Base-by-base conservation (phyloP, 176 grass and related monocot genomes). In the Tuctoria greenei region DNA sequence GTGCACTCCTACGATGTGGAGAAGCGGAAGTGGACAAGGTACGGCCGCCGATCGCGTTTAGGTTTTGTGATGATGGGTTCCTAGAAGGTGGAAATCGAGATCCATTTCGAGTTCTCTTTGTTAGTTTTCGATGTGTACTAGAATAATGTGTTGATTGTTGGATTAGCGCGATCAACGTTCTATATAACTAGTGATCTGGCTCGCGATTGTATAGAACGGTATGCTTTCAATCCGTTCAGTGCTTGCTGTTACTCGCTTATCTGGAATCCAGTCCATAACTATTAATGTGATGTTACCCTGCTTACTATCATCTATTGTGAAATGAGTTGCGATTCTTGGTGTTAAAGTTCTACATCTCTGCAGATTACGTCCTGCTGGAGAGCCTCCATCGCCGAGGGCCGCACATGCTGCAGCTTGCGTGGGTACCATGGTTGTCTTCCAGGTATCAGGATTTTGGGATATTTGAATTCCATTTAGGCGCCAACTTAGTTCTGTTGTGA, bases 351-450 rank as follows among this genome's bases (percentile, higher is more conserved):
- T 60, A 21, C 21, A 27, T 71, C 45, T 20, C 20, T 78, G 76
- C 70, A 79, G 95, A 84, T 41, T 92, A 14, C 79, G 88, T 85
- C 95, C 95, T 31, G 85, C 42, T 61, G 95, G 95, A 56, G 92
- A 99, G 16, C 85, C 89, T 16, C 95, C 95, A 5, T 95, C 92
- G 1, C 95, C 87, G 8, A 92, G 95, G 89, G 95, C 95, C 16
- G 95, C 95, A 3, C 95, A 99, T 72, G 78, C 95, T 2, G 92
- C 95, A 23, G 92, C 87, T 69, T 71, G 85, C 25, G 95, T 99
- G 28, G 95, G 95, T 35, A 95, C 92, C 5, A 99, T 99, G 95
- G 92, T 99, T 78, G 95, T 90, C 39, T 95, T 99, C 71, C 95
- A 99, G 95, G 95, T 99, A 82, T 56, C 21, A 71, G 42, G 34